phyloP scores from a whole-genome alignment of 345 rosid species.

The Dovyalis caffra region DNA sequence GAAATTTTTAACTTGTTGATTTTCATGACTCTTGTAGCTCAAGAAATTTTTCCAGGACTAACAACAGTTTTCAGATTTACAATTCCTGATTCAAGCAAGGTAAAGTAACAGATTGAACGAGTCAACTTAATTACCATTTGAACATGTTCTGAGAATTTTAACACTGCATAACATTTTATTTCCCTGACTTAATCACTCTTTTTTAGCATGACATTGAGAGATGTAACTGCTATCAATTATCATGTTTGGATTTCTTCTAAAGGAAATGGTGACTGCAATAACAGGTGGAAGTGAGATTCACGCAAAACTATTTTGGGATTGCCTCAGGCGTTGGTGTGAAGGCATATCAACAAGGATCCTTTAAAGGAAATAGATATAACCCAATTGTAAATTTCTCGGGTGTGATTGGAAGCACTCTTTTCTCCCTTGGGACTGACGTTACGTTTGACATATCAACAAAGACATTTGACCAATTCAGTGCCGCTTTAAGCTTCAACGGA shows the following conservation, averaged over 20 bases:
- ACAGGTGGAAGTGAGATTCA: slow-evolving; percentile 46
- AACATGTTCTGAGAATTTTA: too few species aligned
- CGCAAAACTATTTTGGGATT: slow-evolving; percentile 40
- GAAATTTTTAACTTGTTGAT: not conserved
- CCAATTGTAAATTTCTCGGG: slow-evolving; percentile 45
- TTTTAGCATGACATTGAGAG: too few species aligned
- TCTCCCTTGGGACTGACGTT: slow-evolving; percentile 42
- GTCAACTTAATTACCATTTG: too few species aligned
- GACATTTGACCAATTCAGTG: slow-evolving; percentile 29
- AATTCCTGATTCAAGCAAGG: slow-evolving; percentile 48
- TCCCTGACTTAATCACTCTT: too few species aligned
- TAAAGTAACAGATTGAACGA: slow-evolving; percentile 9
- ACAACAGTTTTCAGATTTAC: slow-evolving; percentile 36
- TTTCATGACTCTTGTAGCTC: slow-evolving; percentile 29
- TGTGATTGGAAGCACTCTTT: slow-evolving; percentile 33
- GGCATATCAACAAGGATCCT: slow-evolving; percentile 19
- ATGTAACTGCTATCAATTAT: too few species aligned
- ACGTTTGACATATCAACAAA: slow-evolving; percentile 29
- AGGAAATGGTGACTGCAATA: slow-evolving; percentile 2
- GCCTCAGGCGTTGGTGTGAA: slow-evolving; percentile 39
- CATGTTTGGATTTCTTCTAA: too few species aligned
- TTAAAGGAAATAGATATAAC: slow-evolving; percentile 24
- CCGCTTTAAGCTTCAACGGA: slow-evolving; percentile 43
- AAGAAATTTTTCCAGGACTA: slow-evolving; percentile 48
- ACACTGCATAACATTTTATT: too few species aligned